Conservation (phyloP, 257 asterid genomes). For the Salvia rosmarinus region DNA sequence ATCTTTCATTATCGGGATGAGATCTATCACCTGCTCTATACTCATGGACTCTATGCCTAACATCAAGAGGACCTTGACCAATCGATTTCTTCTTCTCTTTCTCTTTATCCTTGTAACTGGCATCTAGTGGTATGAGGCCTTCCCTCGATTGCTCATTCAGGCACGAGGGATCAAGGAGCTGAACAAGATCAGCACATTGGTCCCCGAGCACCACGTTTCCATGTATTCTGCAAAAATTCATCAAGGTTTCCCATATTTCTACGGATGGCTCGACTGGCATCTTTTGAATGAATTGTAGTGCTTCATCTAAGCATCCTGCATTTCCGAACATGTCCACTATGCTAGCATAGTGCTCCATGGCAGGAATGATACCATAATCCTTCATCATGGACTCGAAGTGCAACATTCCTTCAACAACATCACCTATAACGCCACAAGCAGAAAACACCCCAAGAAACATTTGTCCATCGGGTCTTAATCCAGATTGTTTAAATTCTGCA, state of each 20-base stretch:
- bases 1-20: slow-evolving; percentile 64
- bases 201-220: slow-evolving; percentile 80
- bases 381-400: slow-evolving; percentile 76
- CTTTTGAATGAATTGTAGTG: slow-evolving; percentile 71
- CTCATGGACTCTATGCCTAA: slow-evolving; percentile 64
- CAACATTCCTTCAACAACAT: slow-evolving; percentile 68
- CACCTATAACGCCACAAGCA: slow-evolving; percentile 66
- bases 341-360: slow-evolving; percentile 70
- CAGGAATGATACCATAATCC: slow-evolving; percentile 62
- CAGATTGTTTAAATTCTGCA: slow-evolving; percentile 64
- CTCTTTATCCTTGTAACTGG: slow-evolving; percentile 56
- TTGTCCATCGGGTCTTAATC: slow-evolving; percentile 71
- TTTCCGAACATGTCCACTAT: slow-evolving; percentile 73
- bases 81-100: slow-evolving; percentile 54
- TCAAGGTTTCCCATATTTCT: slow-evolving; percentile 69
- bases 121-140: slow-evolving; percentile 62
- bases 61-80: slow-evolving; percentile 58
- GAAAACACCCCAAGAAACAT: slow-evolving; percentile 66
- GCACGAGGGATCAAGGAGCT: slow-evolving; percentile 61
- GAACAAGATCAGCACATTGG: slow-evolving; percentile 65
- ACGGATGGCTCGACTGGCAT: slow-evolving; percentile 63
- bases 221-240: slow-evolving; percentile 71
- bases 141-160: slow-evolving; percentile 66
- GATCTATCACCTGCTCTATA: slow-evolving; percentile 89
- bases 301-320: slow-evolving; percentile 76